Conservation (phyloP, 495 filamentous ascomycete species). For the Aspergillus avenaceus region DNA sequence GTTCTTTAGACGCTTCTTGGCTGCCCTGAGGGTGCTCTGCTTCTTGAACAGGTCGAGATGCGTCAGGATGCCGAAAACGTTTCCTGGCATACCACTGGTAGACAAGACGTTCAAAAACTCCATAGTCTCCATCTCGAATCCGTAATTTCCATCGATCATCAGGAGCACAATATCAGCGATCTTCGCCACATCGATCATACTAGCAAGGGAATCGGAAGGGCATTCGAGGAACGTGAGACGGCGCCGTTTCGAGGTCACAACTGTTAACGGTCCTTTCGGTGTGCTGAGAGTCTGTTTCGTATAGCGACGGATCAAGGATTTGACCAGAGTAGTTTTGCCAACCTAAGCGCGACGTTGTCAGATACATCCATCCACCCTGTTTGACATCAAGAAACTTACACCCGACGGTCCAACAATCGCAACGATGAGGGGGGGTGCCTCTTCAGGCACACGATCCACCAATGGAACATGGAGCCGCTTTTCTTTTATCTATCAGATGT, state of each 20-base stretch:
- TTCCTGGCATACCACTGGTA: conserved; percentile 92
- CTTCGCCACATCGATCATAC: conserved; percentile 93
- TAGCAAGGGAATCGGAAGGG: conserved; percentile 84
- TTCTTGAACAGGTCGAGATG: conserved; percentile 95
- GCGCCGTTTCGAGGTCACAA: conserved; percentile 90
- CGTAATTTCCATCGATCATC: conserved; percentile 97
- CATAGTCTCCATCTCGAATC: conserved; percentile 99
- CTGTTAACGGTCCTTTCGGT: conserved; percentile 86
- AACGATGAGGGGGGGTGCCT: conserved; percentile 89
- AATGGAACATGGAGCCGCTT: conserved; percentile 93
- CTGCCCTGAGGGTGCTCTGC: conserved; percentile 78
- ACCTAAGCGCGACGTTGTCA: conserved; percentile 30
- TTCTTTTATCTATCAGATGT: conserved; percentile 70
- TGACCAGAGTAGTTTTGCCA: conserved; percentile 76
- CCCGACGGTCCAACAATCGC: conserved; percentile 91
- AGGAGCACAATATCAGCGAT: conserved; percentile 94
- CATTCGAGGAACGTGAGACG: conserved; percentile 95
- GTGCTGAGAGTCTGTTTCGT: conserved; percentile 90
- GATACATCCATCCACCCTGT: conserved; percentile 10
- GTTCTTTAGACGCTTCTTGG: conserved; percentile 94
- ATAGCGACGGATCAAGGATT: conserved; percentile 90
- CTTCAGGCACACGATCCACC: conserved; percentile 90
- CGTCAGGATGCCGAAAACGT: conserved; percentile 94
- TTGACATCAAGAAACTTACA: conserved; percentile 48
- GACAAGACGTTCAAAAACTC: conserved; percentile 92